Evolutionary conservation across 345 rosid genomes (phyloP), one percentile per base, ranked within the genome.

Genomic region (Mallotus nudiflorus): DNA sequence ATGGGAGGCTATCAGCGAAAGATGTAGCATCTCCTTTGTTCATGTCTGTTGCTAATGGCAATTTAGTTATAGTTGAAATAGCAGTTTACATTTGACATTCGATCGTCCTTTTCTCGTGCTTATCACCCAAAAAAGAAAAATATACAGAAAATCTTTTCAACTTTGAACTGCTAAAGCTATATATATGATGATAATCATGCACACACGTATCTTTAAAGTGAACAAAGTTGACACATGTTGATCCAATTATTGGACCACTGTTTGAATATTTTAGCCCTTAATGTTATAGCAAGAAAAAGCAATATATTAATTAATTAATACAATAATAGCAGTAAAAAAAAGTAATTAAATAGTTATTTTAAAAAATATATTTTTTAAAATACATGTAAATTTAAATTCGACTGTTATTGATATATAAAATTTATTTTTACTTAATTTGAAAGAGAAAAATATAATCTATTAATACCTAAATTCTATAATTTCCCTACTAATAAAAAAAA

Each of bases 1-100:
- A 46, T 73, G 70, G 20, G 49, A 69, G 69, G 66, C 78, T 62
- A 44, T n/a, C 15, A 24, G 7, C 20, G 16, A 54, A 19, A 20
- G 76, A 73, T 56, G 71, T 66, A 42, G 16, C 71, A 45, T 66
- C 65, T 73, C 60, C 31, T 57, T 44, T 0, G 31, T 25, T 10
- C 48, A 42, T 65, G 65, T 46, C 2, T 1, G 11, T 15, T 44
- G 6, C 9, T 42, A 42, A 39, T 42, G 9, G 14, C 14, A n/a
- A n/a, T n/a, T n/a, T n/a, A n/a, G n/a, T 42, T 42, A 8, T 12
- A 42, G 14, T 42, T 42, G 13, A 12, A 42, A 42, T 42, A 52
- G 56, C 27, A 52, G 60, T 55, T 55, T 27, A 6, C 35, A 25
- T 61, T 37, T 39, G 16, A 19, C 24, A 53, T 9, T 25, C 1